These are phyloP conservation scores for Tuber borchii DNA, from an alignment of 495 filamentous ascomycete species.

Conservation along the genomic window DNA sequence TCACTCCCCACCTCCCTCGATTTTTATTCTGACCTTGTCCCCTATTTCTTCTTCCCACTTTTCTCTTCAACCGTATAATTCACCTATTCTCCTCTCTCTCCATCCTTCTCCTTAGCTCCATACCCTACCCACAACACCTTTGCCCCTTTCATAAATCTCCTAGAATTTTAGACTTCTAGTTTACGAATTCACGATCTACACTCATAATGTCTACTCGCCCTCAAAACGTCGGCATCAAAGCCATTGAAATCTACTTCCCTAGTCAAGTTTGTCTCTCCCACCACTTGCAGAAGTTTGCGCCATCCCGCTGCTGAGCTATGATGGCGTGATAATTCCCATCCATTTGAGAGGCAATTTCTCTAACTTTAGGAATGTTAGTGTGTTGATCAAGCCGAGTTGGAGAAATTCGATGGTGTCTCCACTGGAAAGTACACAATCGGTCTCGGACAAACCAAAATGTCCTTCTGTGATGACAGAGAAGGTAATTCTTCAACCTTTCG, in stretches of 20 bases:
- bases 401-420: slow-evolving; percentile 96
- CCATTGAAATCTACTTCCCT: slow-evolving; percentile 98
- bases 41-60: background rate
- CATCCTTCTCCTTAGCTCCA: slow-evolving; percentile 1
- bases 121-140: background rate
- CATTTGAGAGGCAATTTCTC: slow-evolving; percentile 1
- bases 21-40: background rate
- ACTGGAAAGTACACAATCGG: slow-evolving; percentile 97
- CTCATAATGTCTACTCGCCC: slow-evolving; percentile 75
- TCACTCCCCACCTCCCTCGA: background rate
- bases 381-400: slow-evolving; percentile 89
- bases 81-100: slow-evolving; percentile 8
- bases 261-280: slow-evolving; percentile 63
- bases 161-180: slow-evolving; percentile 26
- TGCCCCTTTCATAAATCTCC: background rate
- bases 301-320: background rate
- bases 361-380: slow-evolving; percentile 54
- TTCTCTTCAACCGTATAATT: background rate
- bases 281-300: slow-evolving; percentile 6
- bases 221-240: slow-evolving; percentile 98
- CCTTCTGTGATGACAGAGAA: slow-evolving; percentile 98
- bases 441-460: slow-evolving; percentile 99
- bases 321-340: background rate
- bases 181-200: slow-evolving; percentile 22
- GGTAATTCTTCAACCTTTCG: slow-evolving; percentile 49